Conservation (phyloP, 257 asterid genomes). For the Orobanche coerulescens region DNA sequence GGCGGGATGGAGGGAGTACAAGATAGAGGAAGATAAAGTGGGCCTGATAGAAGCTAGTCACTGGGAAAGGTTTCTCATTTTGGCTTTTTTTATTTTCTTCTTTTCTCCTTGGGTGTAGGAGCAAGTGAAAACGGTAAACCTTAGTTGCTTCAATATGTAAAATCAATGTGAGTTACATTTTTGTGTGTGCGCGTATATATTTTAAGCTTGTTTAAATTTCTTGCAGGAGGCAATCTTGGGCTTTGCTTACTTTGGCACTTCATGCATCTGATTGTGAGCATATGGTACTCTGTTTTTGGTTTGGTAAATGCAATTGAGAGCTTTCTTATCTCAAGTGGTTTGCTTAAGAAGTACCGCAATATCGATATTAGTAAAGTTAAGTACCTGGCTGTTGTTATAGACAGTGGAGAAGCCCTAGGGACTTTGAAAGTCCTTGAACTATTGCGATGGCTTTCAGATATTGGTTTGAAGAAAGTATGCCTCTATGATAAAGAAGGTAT, state of each 20-base stretch:
- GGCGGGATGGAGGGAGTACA: no score
- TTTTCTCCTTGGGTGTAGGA: neutral
- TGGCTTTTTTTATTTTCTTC: neutral
- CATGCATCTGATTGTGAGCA: conserved; percentile 57
- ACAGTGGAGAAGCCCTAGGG: conserved; percentile 74
- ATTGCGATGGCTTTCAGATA: conserved; percentile 57
- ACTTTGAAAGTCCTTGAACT: conserved; percentile 60
- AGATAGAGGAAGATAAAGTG: neutral
- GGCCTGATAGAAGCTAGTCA: neutral
- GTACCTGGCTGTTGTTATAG: conserved; percentile 84
- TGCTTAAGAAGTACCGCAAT: conserved; percentile 39
- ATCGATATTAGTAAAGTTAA: conserved; percentile 59
- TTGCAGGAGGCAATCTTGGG: conserved; percentile 49
- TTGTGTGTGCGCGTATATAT: no score
- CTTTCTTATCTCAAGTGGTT: conserved; percentile 60
- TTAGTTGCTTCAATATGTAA: conserved; percentile 3
- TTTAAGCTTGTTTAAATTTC: conserved; percentile 15
- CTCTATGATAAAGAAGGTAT: conserved; percentile 85
- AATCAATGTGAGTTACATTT: no score
- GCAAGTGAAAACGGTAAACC: no score
- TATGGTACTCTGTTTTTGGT: conserved; percentile 50
- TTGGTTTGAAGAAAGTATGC: conserved; percentile 65
- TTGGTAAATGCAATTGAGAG: conserved; percentile 50
- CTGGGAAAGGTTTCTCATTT: neutral
- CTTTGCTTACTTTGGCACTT: conserved; percentile 48